These are phyloP conservation scores for Phaffia tasmanica DNA, from an alignment of 768 basidiomycete genomes.

Conservation along the genomic window DNA sequence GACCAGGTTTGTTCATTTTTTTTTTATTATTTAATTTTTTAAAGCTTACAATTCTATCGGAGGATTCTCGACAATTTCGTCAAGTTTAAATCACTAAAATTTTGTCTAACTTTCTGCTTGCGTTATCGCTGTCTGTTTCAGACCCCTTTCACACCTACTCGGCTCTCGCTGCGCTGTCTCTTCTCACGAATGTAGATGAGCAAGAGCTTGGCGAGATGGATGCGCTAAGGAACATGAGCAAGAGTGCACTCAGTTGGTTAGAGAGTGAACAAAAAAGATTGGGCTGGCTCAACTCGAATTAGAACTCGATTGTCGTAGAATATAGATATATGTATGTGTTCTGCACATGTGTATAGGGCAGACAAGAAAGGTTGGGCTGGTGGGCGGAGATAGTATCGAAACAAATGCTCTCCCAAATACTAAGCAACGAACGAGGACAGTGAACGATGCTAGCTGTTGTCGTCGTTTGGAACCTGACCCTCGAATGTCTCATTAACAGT, in stretches of 20 bases:
- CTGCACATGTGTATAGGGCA: too few species aligned
- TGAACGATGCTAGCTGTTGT: too few species aligned
- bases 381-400: too few species aligned
- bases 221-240: conserved; percentile 58
- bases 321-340: too few species aligned
- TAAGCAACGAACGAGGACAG: too few species aligned
- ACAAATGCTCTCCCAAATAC: too few species aligned
- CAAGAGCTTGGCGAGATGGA: conserved; percentile 57
- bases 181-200: conserved; percentile 43
- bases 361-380: too few species aligned
- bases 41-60: conserved; percentile 13
- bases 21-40: neutral
- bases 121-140: conserved; percentile 31
- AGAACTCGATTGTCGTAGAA: too few species aligned
- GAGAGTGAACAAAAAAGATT: conserved; percentile 4
- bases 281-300: conserved; percentile 3
- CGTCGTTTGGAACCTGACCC: too few species aligned
- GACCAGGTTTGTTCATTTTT: conserved; percentile 50
- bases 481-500: too few species aligned
- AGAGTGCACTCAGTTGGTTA: conserved; percentile 58
- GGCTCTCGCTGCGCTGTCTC: conserved; percentile 65
- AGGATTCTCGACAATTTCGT: neutral
- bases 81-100: neutral
- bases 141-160: conserved; percentile 96
- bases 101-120: neutral